phyloP scores from a whole-genome alignment of 768 basidiomycete species.

The Mycena vitilis region DNA sequence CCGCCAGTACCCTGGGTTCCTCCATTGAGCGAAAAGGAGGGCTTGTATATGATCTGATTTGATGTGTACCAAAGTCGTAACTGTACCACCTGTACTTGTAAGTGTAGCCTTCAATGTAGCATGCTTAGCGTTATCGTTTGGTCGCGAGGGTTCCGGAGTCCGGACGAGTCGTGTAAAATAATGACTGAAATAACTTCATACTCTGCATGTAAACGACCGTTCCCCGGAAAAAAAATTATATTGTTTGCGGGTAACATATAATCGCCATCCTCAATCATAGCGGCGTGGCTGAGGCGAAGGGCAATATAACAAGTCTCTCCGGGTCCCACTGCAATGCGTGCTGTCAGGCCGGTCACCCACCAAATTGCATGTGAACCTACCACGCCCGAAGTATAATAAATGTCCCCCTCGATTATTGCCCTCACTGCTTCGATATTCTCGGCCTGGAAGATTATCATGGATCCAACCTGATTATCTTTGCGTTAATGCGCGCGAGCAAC shows the following conservation, averaged over 20 bases:
- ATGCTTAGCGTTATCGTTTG: too few relatives aligned
- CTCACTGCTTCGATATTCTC: constrained; percentile 59
- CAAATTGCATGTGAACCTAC: constrained; percentile 41
- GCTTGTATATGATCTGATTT: too few relatives aligned
- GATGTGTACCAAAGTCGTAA: too few relatives aligned
- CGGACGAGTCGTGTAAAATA: too few relatives aligned
- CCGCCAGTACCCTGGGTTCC: constrained; percentile 21
- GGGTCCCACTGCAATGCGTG: constrained; percentile 36
- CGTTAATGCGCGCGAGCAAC: not conserved
- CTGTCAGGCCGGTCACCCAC: not conserved
- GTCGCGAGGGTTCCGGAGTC: too few relatives aligned
- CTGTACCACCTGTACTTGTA: too few relatives aligned
- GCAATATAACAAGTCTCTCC: constrained; percentile 37
- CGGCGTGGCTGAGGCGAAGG: constrained; percentile 12
- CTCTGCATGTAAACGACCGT: too few relatives aligned
- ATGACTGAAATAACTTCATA: too few relatives aligned
- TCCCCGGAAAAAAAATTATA: too few relatives aligned
- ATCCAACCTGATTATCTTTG: constrained; percentile 50
- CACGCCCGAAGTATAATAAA: constrained; percentile 54
- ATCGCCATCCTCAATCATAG: too few relatives aligned
- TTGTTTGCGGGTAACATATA: too few relatives aligned
- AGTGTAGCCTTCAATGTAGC: too few relatives aligned
- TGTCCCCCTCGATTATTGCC: constrained; percentile 46
- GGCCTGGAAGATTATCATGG: constrained; percentile 62
- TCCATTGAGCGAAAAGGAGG: not conserved